phyloP scores from a whole-genome alignment of 345 rosid species.

The Aethionema arabicum region DNA sequence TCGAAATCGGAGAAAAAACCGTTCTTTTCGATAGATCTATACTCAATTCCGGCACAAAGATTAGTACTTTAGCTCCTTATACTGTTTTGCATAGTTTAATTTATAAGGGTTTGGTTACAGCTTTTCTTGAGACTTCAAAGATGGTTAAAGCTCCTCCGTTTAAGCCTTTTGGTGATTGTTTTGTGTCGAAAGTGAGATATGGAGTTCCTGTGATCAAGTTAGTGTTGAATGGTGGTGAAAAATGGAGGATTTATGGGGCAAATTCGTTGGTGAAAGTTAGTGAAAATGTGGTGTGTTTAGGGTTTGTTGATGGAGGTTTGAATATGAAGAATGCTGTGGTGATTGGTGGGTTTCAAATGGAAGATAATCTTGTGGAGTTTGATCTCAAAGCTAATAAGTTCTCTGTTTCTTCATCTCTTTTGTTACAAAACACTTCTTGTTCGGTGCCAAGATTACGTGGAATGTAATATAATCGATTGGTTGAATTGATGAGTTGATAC shows the following conservation, averaged over 20 bases:
- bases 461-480: too few relatives aligned
- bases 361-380: conserved; percentile 36
- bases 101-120: conserved; percentile 29
- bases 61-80: conserved; percentile 36
- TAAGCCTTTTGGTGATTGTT: conserved; percentile 40
- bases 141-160: background rate
- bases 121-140: background rate
- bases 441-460: too few relatives aligned
- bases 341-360: conserved; percentile 31
- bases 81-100: conserved; percentile 32
- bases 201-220: conserved; percentile 36
- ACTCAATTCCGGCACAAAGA: conserved; percentile 37
- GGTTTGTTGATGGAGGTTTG: conserved; percentile 44
- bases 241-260: conserved; percentile 39
- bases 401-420: conserved; percentile 30
- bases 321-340: conserved; percentile 7
- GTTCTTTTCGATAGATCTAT: conserved; percentile 20
- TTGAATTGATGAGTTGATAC: too few relatives aligned
- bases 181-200: conserved; percentile 11
- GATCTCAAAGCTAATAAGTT: conserved; percentile 28
- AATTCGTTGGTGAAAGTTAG: conserved; percentile 39
- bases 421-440: conserved; percentile 31
- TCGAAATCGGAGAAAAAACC: conserved; percentile 18
- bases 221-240: conserved; percentile 28
- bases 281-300: conserved; percentile 40